Evolutionary conservation across 2,329 filamentous ascomycete genomes (phyloP), one percentile per base, ranked within the genome.

Genomic region (Fusarium camptoceras): DNA sequence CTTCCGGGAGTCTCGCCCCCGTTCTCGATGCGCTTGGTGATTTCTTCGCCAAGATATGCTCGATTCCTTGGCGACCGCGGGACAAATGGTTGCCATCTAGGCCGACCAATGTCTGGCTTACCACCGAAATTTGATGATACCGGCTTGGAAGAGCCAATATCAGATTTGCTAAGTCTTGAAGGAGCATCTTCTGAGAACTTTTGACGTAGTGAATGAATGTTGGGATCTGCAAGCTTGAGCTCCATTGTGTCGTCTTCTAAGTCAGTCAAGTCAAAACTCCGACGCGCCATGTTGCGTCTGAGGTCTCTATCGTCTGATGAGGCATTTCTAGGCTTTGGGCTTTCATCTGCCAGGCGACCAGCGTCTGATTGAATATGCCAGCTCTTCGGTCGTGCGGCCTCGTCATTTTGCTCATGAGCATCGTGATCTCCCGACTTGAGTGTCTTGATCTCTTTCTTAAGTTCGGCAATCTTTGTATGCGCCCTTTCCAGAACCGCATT

Each of bases 401-500:
- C 56, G 11, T 70, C 69, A 10, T 66, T 18, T 25, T 61, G 43
- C n/a, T 66, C 55, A 18, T n/a, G 27, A 30, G 34, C 37, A 54
- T 48, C 61, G 39, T 65, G 58, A 9, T 73, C 71, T 16, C 68
- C 43, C 9, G 73, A 73, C 72, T 85, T 85, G 5, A 88, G 77
- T 1, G 77, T 77, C 61, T 81, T 82, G 41, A 88, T 76, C 68
- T 87, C 84, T 69, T 84, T 85, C 76, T 86, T 87, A 10, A 90
- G 81, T 44, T 86, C 82, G 11, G 83, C 79, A 63, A 89, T 88
- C 76, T 87, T 87, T 41, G 83, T 81, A 62, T 89, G 87, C 58
- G 88, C 87, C 67, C 84, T 84, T 55, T 86, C 82, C 46, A 90
- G 70, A 4, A 89, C 85, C 18, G 84, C 82, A 70, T 85, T 83